Base-by-base conservation (phyloP, 768 basidiomycete genomes). In the Xerocomus potaroensis region DNA sequence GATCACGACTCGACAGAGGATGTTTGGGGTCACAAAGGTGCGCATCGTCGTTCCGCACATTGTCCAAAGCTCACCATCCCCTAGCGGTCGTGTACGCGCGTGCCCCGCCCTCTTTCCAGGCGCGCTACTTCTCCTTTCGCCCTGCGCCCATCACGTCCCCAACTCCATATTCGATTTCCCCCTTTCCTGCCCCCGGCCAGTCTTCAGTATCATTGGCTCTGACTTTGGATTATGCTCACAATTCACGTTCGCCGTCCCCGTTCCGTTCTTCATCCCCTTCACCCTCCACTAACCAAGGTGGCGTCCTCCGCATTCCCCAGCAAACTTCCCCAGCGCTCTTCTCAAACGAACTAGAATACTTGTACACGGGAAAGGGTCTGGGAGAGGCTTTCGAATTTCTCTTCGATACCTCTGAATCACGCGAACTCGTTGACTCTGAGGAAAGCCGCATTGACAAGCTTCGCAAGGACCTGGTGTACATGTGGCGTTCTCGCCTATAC, bases 21-120 rank as follows among this genome's bases (percentile, higher is more conserved):
- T 40, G 82, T 96, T 22, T 96, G 88, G 84, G 94, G 90, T 4
- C 95, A 98, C 67, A 95, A 97, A 80, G 93, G 93, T 95, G 27
- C 14, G 79, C 64, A 24, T 36, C 3, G 12, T 23, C 22, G 22
- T 34, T 30, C 10, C 15, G 1, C 1, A 3, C 40, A 16, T 26
- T 38, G 10, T 35, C 41, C 7, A 23, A 14, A 8, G 30, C 53
- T 53, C 15, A 53, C 41, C 5, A 14, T 41, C 14, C 33, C 10
- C 5, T 50, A 93, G 94, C 95, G 16, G 84, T 97, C 58, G 85
- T 97, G 0, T 97, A 98, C 54, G 91, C 92, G 34, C 85, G 95
- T 44, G 93, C 93, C 14, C 91, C 92, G 3, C 92, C 91, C 1
- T 84, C 81, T 15, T 97, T 96, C 66, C 92, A 95, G 67, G 79